phyloP scores from a whole-genome alignment of 2,329 filamentous ascomycete genomes.

The Penicillium polonicum region DNA sequence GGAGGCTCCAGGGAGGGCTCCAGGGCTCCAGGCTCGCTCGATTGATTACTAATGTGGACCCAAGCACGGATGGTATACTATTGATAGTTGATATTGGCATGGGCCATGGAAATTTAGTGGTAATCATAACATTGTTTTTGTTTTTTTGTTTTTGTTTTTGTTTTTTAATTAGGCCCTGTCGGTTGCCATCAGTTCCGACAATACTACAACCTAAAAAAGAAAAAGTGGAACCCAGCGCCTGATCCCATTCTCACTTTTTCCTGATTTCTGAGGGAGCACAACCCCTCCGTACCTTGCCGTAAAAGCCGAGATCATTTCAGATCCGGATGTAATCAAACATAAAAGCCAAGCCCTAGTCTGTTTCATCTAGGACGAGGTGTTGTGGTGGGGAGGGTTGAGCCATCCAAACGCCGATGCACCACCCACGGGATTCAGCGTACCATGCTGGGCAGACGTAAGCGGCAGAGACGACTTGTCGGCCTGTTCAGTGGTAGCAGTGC shows the following conservation, averaged over 20 bases:
- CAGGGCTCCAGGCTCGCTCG: neutral
- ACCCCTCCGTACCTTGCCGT: neutral
- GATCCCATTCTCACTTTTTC: neutral
- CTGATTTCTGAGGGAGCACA: neutral
- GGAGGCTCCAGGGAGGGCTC: neutral
- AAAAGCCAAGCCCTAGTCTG: conserved; percentile 19
- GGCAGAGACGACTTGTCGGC: conserved; percentile 6
- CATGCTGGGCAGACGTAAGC: conserved; percentile 26
- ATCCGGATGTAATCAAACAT: conserved; percentile 5
- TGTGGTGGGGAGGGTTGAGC: conserved; percentile 60
- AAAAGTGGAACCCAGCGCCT: neutral
- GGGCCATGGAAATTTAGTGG: neutral
- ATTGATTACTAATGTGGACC: neutral
- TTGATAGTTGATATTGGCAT: neutral
- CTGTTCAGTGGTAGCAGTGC: conserved; percentile 13
- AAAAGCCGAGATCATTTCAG: conserved; percentile 3
- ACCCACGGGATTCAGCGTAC: conserved; percentile 74
- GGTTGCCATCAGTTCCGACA: neutral
- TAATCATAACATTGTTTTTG: neutral
- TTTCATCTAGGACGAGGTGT: conserved; percentile 26
- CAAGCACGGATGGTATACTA: too few species aligned
- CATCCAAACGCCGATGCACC: conserved; percentile 93
- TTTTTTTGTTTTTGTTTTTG: neutral
- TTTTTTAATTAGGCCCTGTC: neutral
- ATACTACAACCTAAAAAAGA: neutral